Conservation (phyloP, 106 monocot species). For the Cymbidium sinense region DNA sequence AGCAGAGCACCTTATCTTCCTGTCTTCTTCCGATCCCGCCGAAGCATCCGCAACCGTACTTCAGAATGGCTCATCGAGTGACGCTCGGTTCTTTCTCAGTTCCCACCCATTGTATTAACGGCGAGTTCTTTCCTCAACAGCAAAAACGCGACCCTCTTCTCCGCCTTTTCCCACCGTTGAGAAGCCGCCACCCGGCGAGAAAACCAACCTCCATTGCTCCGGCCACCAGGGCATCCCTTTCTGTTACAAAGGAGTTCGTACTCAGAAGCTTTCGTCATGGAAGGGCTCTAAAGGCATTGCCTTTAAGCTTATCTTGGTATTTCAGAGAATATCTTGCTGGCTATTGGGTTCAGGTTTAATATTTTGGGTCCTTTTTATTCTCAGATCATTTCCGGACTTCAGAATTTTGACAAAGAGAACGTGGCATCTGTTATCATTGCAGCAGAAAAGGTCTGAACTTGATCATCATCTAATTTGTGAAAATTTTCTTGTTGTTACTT, state of each 20-base stretch:
- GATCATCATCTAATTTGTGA: too few relatives aligned
- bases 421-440: constrained; percentile 77
- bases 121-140: background rate
- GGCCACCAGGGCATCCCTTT: background rate
- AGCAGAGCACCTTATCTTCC: too few relatives aligned
- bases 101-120: background rate
- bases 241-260: background rate
- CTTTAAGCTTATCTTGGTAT: background rate
- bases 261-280: background rate
- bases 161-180: background rate
- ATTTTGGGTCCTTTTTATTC: background rate
- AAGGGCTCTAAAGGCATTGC: background rate
- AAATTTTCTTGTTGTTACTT: too few relatives aligned
- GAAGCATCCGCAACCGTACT: background rate
- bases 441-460: constrained; percentile 68
- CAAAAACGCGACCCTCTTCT: background rate
- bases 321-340: background rate
- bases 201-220: background rate
- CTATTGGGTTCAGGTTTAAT: background rate
- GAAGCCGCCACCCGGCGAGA: background rate
- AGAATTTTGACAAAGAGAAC: constrained; percentile 69
- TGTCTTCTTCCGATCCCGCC: too few relatives aligned
- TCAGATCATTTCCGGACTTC: constrained; percentile 87
- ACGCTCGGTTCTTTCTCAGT: background rate
- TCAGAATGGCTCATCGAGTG: background rate